phyloP scores from a whole-genome alignment of 2,329 filamentous ascomycete species.

The Fusarium sp. region DNA sequence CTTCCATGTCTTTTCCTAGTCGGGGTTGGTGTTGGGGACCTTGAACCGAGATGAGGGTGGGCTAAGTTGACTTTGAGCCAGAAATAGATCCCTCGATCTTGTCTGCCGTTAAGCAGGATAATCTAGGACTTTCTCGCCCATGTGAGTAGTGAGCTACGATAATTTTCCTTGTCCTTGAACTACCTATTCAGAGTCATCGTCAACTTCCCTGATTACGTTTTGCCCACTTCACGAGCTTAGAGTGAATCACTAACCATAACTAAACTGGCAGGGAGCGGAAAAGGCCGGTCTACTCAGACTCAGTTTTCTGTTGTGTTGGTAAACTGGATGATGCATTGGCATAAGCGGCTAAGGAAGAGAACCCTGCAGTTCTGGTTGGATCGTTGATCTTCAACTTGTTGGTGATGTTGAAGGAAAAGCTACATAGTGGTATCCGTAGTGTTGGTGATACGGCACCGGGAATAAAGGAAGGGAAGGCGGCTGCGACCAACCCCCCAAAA shows the following conservation, averaged over 20 bases:
- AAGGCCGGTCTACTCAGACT: conserved; percentile 1
- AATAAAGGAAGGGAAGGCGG: conserved; percentile 5
- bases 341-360: conserved; percentile 1
- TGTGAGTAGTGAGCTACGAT: background rate
- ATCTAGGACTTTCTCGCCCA: background rate
- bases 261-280: background rate
- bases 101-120: conserved; percentile 8
- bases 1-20: conserved; percentile 21
- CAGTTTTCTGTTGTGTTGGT: background rate
- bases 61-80: conserved; percentile 15
- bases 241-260: background rate
- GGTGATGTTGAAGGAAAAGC: conserved; percentile 25
- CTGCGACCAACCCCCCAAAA: conserved; percentile 29
- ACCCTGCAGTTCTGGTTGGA: conserved; percentile 25
- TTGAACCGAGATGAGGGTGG: conserved; percentile 43
- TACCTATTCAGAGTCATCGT: background rate
- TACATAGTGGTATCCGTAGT: background rate
- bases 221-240: background rate
- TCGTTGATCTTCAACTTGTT: conserved; percentile 19
- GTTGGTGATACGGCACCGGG: conserved; percentile 16
- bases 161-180: background rate
- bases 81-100: conserved; percentile 35
- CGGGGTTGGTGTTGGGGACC: conserved; percentile 21
- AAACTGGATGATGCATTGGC: conserved; percentile 20
- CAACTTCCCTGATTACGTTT: background rate